phyloP scores from a whole-genome alignment of 2,329 filamentous ascomycete genomes.

The Mollisiaceae sp. region DNA sequence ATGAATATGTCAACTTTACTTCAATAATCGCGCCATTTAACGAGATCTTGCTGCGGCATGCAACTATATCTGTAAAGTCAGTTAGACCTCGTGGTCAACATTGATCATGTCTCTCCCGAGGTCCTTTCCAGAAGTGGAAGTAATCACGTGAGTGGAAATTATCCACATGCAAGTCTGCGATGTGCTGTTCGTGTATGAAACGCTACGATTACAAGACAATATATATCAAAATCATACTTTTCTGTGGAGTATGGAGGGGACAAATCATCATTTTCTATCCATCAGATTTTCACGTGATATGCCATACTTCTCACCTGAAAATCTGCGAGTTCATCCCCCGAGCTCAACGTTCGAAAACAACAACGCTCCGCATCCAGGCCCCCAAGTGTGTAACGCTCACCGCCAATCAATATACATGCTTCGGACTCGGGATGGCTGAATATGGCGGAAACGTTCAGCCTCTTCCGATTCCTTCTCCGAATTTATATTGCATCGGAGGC shows the following conservation, averaged over 20 bases:
- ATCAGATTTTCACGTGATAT: neutral
- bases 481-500: conserved; percentile 7
- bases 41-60: neutral
- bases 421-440: conserved; percentile 1
- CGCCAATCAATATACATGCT: neutral
- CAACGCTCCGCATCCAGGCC: neutral
- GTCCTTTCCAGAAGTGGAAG: neutral
- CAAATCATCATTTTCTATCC: neutral
- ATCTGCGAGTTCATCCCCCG: neutral
- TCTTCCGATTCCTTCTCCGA: neutral
- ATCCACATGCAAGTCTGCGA: neutral
- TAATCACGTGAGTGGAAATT: neutral
- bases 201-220: neutral
- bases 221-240: neutral
- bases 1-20: neutral
- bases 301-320: neutral
- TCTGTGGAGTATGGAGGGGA: neutral
- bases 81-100: neutral
- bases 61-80: neutral
- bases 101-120: neutral
- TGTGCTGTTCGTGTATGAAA: neutral
- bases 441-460: conserved; percentile 6
- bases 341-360: neutral
- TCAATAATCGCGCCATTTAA: neutral
- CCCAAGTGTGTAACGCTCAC: neutral